Percentiles rank a stretch among this genome's conserved stretches.
These are phyloP conservation scores for Gaeumannomyces tritici DNA, from an alignment of 2,329 filamentous ascomycete genomes.

Conservation along the genomic window DNA sequence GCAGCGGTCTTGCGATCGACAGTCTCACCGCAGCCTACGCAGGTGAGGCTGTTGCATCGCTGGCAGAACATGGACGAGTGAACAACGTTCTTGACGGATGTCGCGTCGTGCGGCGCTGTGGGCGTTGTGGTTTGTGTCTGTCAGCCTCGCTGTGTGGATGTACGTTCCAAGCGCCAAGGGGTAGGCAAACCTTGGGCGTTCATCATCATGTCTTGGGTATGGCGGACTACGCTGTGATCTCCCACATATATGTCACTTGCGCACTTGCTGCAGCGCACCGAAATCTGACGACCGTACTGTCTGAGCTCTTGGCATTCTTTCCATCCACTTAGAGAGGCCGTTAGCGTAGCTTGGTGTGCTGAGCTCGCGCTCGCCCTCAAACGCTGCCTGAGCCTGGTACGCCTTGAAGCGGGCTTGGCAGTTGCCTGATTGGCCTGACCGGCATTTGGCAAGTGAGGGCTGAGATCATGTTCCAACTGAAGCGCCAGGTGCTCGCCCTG, in stretches of 20 bases:
- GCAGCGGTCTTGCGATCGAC: not conserved
- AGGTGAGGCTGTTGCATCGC: slow-evolving; percentile 9
- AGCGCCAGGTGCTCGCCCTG: not conserved
- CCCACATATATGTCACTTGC: not conserved
- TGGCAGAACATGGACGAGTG: slow-evolving; percentile 5
- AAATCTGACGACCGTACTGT: not conserved
- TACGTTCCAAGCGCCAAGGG: not conserved
- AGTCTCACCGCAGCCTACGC: slow-evolving; percentile 8
- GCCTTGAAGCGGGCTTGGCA: not conserved
- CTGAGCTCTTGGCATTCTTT: not conserved
- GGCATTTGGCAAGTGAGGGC: too few relatives aligned
- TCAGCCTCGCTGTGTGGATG: not conserved
- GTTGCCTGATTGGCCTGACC: not conserved
- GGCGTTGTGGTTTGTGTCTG: not conserved
- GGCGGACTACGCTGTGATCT: not conserved
- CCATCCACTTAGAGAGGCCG: not conserved
- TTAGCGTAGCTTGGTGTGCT: not conserved
- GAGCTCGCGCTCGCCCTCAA: not conserved
- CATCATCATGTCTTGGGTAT: not conserved
- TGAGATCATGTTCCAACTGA: not conserved
- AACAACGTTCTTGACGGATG: slow-evolving; percentile 1
- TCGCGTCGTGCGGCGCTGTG: not conserved
- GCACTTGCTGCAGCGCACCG: not conserved
- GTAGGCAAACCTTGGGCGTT: not conserved
- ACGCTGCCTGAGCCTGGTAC: not conserved